Percentiles rank a stretch among this genome's conserved stretches.
phyloP scores from a whole-genome alignment of 1,284 basidiomycete species.

The Melampsora larici-populina region DNA sequence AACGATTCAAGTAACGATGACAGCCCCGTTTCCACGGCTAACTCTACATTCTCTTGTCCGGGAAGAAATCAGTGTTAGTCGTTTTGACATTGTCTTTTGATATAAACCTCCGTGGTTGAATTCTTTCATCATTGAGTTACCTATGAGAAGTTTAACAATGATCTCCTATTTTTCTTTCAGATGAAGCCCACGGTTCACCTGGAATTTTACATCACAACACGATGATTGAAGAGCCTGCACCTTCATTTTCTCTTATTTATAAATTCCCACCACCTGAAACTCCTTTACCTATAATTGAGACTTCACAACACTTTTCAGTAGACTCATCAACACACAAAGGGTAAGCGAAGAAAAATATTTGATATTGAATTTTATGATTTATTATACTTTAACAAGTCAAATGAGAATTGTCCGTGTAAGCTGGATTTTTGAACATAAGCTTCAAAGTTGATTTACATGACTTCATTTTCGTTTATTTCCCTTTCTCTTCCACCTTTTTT shows the following conservation, averaged over 20 bases:
- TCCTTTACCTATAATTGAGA: neutral
- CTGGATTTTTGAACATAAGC: too few relatives aligned
- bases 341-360: neutral
- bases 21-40: constrained; percentile 24
- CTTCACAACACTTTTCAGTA: neutral
- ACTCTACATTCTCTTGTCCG: constrained; percentile 21
- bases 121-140: too few relatives aligned
- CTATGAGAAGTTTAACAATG: neutral
- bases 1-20: neutral
- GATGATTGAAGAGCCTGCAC: neutral
- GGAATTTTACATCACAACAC: neutral
- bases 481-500: too few relatives aligned
- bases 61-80: neutral
- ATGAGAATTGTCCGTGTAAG: too few relatives aligned
- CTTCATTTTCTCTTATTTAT: neutral
- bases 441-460: too few relatives aligned
- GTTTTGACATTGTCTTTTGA: neutral
- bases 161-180: neutral
- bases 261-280: neutral
- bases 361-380: too few relatives aligned
- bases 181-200: neutral
- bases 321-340: neutral
- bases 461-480: too few relatives aligned
- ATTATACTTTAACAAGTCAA: too few relatives aligned
- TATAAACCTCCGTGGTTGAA: neutral